Percentiles rank a stretch among this genome's conserved stretches.
Conservation (phyloP, 352 stramenopile genomes). For the Globisporangium polare region DNA sequence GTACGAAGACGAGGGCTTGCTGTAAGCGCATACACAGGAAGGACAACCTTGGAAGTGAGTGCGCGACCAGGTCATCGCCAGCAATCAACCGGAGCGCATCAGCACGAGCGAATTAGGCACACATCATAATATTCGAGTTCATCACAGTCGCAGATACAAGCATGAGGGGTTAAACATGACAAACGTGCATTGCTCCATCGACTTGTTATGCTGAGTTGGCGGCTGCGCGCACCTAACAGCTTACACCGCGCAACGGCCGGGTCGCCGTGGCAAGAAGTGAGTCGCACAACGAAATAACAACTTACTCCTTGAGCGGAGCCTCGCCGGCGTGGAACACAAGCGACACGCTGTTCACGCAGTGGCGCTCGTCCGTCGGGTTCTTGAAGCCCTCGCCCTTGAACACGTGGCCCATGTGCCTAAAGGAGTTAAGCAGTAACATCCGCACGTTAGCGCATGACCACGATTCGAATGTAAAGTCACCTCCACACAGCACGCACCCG, state of each 20-base stretch:
- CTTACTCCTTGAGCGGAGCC: slow-evolving; percentile 31
- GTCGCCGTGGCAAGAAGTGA: no score
- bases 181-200: slow-evolving; percentile 1
- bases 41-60: no score
- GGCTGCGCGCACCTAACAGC: background rate
- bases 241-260: no score
- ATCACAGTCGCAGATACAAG: no score
- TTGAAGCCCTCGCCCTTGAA: slow-evolving; percentile 89
- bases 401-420: slow-evolving; percentile 88
- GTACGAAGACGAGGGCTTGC: slow-evolving; percentile 48
- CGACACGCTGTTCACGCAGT: slow-evolving; percentile 91
- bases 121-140: no score
- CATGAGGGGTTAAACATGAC: no score
- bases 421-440: slow-evolving; percentile 6
- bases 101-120: no score
- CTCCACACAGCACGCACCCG: slow-evolving; percentile 32
- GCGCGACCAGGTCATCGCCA: no score
- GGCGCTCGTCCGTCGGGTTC: slow-evolving; percentile 83
- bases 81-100: no score
- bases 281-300: background rate
- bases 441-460: background rate
- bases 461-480: background rate
- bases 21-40: background rate
- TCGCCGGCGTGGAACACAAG: slow-evolving; percentile 80
- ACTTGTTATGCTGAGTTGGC: background rate